phyloP scores from a whole-genome alignment of 2,329 filamentous ascomycete genomes.

The Pyrenophora tritici-repentis region DNA sequence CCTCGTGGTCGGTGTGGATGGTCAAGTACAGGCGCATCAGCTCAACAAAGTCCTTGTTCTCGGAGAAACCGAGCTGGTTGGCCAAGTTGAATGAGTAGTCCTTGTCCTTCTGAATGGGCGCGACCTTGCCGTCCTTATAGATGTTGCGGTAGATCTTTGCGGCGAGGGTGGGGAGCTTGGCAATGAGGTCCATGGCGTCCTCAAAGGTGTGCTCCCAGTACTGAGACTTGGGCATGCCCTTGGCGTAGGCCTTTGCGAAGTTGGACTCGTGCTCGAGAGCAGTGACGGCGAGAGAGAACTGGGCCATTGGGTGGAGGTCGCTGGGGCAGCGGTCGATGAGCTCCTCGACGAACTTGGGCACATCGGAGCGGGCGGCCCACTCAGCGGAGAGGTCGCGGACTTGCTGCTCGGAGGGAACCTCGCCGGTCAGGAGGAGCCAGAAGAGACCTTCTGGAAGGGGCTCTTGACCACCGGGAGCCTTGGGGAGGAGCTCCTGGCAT shows the following conservation, averaged over 20 bases:
- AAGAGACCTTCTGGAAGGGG: constrained; percentile 99
- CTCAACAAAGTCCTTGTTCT: constrained; percentile 96
- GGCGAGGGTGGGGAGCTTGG: constrained; percentile 98
- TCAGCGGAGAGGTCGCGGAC: constrained; percentile 97
- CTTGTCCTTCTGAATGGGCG: constrained; percentile 95
- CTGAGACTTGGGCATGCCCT: constrained; percentile 98
- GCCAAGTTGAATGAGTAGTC: constrained; percentile 99
- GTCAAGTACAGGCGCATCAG: constrained; percentile 98
- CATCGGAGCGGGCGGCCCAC: constrained; percentile 95
- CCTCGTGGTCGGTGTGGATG: constrained; percentile 99
- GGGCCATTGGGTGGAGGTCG: constrained; percentile 99
- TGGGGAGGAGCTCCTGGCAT: constrained; percentile 96
- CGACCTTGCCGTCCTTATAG: constrained; percentile 99
- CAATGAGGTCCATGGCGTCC: constrained; percentile 99
- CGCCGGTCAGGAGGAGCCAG: constrained; percentile 98
- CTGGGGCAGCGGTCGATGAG: constrained; percentile 99
- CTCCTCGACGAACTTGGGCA: constrained; percentile 98
- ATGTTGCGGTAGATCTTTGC: constrained; percentile 99
- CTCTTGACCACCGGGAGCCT: constrained; percentile 94
- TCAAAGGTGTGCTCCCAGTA: constrained; percentile 99
- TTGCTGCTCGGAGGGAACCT: constrained; percentile 97
- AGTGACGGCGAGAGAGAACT: constrained; percentile 96
- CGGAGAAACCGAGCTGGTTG: constrained; percentile 96
- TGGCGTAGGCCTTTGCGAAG: constrained; percentile 98
- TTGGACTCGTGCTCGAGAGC: constrained; percentile 98